Evolutionary conservation across 495 filamentous ascomycete genomes (phyloP).

Genomic region (Physcia stellaris): DNA sequence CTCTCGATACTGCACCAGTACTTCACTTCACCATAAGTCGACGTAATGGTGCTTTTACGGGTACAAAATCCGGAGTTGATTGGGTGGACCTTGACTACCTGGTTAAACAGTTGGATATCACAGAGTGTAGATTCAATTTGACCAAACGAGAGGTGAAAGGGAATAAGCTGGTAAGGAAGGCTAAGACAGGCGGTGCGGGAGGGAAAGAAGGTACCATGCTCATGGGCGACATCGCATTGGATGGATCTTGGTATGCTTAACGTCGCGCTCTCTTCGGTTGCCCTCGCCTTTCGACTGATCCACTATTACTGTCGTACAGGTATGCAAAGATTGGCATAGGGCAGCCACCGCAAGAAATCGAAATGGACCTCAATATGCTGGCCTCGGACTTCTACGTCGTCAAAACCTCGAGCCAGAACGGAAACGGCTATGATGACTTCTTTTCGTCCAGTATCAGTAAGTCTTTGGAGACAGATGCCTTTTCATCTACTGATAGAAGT

Average conservation of each 20-base stretch:
- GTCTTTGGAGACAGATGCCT: background rate
- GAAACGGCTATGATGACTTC: conserved; percentile 18
- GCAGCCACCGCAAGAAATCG: conserved; percentile 17
- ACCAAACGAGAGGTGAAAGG: conserved; percentile 20
- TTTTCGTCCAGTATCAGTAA: conserved; percentile 15
- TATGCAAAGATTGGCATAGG: conserved; percentile 18
- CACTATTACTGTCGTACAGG: conserved; percentile 11
- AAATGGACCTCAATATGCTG: conserved; percentile 24
- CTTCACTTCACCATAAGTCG: conserved; percentile 18
- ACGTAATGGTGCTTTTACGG: conserved; percentile 16
- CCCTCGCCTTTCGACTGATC: background rate
- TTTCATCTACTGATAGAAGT: background rate
- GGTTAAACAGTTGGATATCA: conserved; percentile 10
- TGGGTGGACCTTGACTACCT: conserved; percentile 14
- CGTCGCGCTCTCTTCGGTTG: background rate
- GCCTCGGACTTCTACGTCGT: conserved; percentile 19
- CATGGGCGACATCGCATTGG: conserved; percentile 14
- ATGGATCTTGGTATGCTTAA: conserved; percentile 16
- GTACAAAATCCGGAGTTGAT: conserved; percentile 7
- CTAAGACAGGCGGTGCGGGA: conserved; percentile 11
- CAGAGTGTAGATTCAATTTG: conserved; percentile 18
- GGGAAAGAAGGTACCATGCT: conserved; percentile 10
- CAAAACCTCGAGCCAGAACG: conserved; percentile 19
- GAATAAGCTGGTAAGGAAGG: conserved; percentile 20
- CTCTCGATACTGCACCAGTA: conserved; percentile 14